Percentiles rank a stretch among this genome's conserved stretches.
These are phyloP conservation scores for Cutaneotrichosporon cutaneum DNA, from an alignment of 1,284 basidiomycete genomes.

Conservation along the genomic window DNA sequence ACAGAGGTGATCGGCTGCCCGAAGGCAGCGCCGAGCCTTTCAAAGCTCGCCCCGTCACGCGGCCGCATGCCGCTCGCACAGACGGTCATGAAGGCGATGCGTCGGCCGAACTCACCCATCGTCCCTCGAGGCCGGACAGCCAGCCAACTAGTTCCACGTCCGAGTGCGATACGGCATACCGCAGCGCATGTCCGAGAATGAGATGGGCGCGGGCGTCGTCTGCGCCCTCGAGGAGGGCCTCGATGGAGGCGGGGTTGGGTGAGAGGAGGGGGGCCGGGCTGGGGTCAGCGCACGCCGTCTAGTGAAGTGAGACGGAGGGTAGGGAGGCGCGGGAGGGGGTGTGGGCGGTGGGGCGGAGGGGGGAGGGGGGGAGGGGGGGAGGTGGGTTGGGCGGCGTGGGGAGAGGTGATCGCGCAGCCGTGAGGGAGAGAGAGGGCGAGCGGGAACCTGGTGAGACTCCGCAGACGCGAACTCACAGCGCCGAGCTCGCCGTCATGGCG, in stretches of 20 bases:
- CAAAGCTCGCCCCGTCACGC: no score
- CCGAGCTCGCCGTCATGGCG: background rate
- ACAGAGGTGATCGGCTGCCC: no score
- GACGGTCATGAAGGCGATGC: background rate
- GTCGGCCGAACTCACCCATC: constrained; percentile 31
- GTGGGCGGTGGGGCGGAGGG: background rate
- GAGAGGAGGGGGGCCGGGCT: constrained; percentile 9
- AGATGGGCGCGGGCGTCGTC: constrained; percentile 7
- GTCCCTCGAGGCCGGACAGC: constrained; percentile 37
- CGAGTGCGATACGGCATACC: constrained; percentile 38
- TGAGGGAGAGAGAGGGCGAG: no score
- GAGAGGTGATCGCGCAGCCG: background rate
- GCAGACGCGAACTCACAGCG: background rate
- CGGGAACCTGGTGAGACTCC: no score
- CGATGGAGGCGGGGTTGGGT: constrained; percentile 11
- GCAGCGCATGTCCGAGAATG: constrained; percentile 42
- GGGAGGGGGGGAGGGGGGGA: background rate
- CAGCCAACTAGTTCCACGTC: constrained; percentile 44
- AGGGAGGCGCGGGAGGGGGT: no score
- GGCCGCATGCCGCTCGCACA: background rate
- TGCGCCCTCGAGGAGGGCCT: constrained; percentile 2
- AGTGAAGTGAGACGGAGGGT: no score
- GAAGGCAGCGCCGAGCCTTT: no score
- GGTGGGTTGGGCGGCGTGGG: background rate
- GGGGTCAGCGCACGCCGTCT: constrained; percentile 1